These are phyloP conservation scores for Gliomastix tumulicola DNA, from an alignment of 2,329 filamentous ascomycete genomes.

Conservation along the genomic window DNA sequence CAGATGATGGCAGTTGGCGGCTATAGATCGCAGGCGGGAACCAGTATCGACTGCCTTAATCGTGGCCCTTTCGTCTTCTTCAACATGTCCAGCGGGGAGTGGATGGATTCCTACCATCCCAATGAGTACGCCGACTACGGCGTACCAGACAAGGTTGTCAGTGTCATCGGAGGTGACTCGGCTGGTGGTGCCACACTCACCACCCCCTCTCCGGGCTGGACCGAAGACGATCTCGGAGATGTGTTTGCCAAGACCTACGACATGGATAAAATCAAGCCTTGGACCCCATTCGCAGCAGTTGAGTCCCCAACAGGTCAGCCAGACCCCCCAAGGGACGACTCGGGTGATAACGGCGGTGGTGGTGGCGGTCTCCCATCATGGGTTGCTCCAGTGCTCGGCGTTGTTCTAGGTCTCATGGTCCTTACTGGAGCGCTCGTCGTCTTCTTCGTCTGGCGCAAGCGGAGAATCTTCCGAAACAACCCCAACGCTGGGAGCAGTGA, in stretches of 20 bases:
- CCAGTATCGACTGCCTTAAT: constrained; percentile 34
- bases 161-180: constrained; percentile 60
- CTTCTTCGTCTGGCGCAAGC: constrained; percentile 45
- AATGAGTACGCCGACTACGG: constrained; percentile 56
- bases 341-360: constrained; percentile 14
- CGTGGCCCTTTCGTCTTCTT: constrained; percentile 57
- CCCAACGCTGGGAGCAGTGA: constrained; percentile 28
- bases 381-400: constrained; percentile 55
- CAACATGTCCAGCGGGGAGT: constrained; percentile 62
- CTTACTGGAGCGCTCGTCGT: constrained; percentile 42
- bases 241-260: constrained; percentile 52
- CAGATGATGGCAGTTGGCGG: constrained; percentile 78
- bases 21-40: constrained; percentile 30
- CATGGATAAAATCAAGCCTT: constrained; percentile 46
- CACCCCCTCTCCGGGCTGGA: constrained; percentile 53
- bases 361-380: constrained; percentile 41
- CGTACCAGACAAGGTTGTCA: constrained; percentile 58
- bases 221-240: constrained; percentile 32
- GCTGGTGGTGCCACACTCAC: constrained; percentile 65
- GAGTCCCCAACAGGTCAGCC: constrained; percentile 12
- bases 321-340: constrained; percentile 11
- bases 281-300: constrained; percentile 50
- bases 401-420: constrained; percentile 52
- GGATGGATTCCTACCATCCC: constrained; percentile 66
- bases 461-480: constrained; percentile 30